Evolutionary conservation across 2,329 filamentous ascomycete species (phyloP).

Genomic region (Raffaelea albimanens): DNA sequence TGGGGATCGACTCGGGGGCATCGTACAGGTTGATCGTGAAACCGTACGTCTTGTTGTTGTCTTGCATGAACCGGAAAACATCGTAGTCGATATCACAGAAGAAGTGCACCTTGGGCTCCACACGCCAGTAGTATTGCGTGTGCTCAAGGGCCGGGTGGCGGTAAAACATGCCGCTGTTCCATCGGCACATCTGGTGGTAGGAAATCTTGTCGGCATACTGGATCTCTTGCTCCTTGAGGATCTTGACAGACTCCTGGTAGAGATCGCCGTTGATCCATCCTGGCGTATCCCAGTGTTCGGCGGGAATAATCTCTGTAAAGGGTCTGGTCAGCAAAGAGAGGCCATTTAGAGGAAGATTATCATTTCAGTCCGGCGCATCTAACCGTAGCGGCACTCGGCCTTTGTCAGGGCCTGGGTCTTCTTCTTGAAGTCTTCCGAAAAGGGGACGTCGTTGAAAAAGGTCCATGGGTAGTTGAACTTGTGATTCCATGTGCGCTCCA

Average conservation of each 20-base stretch:
- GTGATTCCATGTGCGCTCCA: constrained; percentile 92
- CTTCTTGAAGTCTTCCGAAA: constrained; percentile 85
- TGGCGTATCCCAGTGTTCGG: constrained; percentile 88
- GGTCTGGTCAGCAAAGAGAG: not conserved
- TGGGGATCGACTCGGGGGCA: constrained; percentile 73
- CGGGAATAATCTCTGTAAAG: constrained; percentile 68
- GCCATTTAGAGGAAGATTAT: not conserved
- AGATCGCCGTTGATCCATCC: constrained; percentile 87
- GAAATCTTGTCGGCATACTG: constrained; percentile 85
- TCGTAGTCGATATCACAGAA: constrained; percentile 99
- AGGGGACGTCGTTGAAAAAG: constrained; percentile 95
- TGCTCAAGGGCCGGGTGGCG: constrained; percentile 80
- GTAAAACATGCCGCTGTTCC: constrained; percentile 98
- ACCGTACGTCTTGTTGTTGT: constrained; percentile 97
- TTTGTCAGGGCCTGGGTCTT: constrained; percentile 75
- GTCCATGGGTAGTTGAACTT: constrained; percentile 99
- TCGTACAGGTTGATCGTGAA: constrained; percentile 98
- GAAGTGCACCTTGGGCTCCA: constrained; percentile 97
- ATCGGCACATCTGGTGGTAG: constrained; percentile 98
- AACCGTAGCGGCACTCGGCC: constrained; percentile 79
- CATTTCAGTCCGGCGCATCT: constrained; percentile 10
- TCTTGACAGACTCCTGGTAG: constrained; percentile 72
- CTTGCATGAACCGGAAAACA: constrained; percentile 94
- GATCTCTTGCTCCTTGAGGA: constrained; percentile 74
- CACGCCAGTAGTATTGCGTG: constrained; percentile 92